Conservation (phyloP, 305 asterid species). For the Nicotiana rustica region DNA sequence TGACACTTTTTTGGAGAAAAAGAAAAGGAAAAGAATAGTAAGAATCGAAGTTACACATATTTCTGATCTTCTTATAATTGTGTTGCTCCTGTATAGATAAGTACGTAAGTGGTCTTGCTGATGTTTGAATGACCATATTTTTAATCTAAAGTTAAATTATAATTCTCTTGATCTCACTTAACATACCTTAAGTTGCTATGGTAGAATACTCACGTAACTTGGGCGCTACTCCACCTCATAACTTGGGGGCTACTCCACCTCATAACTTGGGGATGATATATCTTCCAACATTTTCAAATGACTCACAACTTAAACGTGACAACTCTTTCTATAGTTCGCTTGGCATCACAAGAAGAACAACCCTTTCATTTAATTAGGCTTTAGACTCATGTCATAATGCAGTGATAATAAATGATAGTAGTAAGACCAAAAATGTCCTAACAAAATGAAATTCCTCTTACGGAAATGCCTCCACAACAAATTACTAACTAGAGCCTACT, state of each 20-base stretch:
- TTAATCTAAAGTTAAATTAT: background rate
- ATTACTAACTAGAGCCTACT: no score
- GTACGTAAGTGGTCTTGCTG: background rate
- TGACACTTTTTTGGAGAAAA: background rate
- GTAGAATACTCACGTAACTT: background rate
- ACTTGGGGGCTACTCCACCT: background rate
- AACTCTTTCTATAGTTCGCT: background rate
- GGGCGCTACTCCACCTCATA: background rate
- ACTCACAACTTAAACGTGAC: background rate
- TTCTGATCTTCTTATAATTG: background rate
- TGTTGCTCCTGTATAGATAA: background rate
- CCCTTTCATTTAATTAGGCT: background rate
- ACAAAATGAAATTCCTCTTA: no score
- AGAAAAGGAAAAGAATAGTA: background rate
- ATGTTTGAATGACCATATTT: background rate
- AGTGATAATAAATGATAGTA: background rate
- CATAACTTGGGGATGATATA: constrained; percentile 1
- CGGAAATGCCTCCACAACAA: no score
- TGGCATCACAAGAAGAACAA: background rate
- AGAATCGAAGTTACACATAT: background rate
- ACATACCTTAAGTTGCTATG: background rate
- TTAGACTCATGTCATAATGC: background rate
- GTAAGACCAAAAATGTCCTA: no score
- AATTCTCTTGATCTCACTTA: background rate
- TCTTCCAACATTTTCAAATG: background rate